Evolutionary conservation across 257 asterid species (phyloP), one percentile per base, ranked within the genome.

Genomic region (Lycium ferocissimum): DNA sequence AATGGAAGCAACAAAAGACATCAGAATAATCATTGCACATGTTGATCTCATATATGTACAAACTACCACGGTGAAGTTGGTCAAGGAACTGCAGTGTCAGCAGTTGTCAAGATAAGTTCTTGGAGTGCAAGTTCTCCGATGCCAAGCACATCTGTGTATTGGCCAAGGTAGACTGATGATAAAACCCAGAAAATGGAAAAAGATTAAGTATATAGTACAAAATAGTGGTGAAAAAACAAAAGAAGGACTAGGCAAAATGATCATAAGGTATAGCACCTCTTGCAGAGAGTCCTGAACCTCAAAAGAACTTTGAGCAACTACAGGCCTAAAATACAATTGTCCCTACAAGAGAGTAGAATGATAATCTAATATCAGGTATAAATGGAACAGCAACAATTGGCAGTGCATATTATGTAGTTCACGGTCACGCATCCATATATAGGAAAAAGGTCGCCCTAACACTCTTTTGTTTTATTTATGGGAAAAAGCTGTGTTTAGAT

Each of bases 161-260:
- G 53, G 66, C 78, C 57, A 17, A 1, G 26, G 18, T 85, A 69
- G 85, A 85, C 84, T 45, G 76, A 70, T 47, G 67, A 79, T 79
- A n/a, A 18, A 18, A 81, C 45, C 51, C 22, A 66, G 18, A 63
- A 37, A 63, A 79, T 7, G 58, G 33, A 49, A 18, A 13, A 14
- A 20, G 14, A 79, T 13, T 10, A 71, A 71, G 57, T 71, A 71
- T 1, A 18, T 10, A 10, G 58, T 43, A 20, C 80, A 72, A 45
- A 45, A 72, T 45, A 11, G 58, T 45, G 58, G 38, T 72, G 37
- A 79, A 79, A 78, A 45, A 49, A 76, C 11, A 56, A n/a, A 33
- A n/a, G 59, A 76, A 9, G 9, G 13, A 15, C 33, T 13, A 26
- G 71, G 58, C 26, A 62, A 33, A 69, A 40, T 53, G 80, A 72